These are phyloP conservation scores for Paramecium octaurelia DNA, from an alignment of 73 alveolate genomes.

Conservation along the genomic window DNA sequence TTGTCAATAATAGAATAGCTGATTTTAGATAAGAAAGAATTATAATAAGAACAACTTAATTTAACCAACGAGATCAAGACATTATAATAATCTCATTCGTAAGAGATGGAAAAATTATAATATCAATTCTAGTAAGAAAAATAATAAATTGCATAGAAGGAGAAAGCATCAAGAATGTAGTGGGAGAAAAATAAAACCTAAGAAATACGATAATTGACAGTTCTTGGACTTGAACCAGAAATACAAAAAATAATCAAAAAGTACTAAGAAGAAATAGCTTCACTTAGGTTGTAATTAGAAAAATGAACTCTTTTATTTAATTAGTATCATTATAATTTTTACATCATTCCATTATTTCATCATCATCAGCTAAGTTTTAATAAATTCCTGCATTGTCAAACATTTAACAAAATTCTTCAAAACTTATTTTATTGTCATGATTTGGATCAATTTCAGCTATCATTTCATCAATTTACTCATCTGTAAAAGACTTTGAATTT, in stretches of 20 bases:
- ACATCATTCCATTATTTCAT: neutral
- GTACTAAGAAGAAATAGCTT: neutral
- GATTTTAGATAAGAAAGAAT: neutral
- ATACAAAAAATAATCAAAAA: neutral
- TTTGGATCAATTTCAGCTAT: conserved; percentile 64
- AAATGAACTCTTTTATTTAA: neutral
- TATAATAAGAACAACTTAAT: neutral
- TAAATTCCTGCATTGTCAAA: neutral
- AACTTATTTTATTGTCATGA: conserved; percentile 59
- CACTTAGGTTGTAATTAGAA: neutral
- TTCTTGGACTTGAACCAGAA: neutral
- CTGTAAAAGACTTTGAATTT: conserved; percentile 37
- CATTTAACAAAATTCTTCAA: neutral
- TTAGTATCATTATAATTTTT: neutral
- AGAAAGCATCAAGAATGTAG: neutral
- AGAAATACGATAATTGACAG: neutral
- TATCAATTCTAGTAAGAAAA: neutral
- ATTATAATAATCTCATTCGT: neutral
- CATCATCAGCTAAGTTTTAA: neutral
- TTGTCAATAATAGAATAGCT: neutral
- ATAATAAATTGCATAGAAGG: neutral
- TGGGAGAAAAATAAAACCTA: neutral
- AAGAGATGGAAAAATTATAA: neutral
- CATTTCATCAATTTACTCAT: conserved; percentile 57
- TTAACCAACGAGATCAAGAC: neutral